A percentile compares a stretch with the other conserved stretches of the same genome.
phyloP scores from a whole-genome alignment of 352 stramenopile genomes.

The Phytophthora cryptogea region DNA sequence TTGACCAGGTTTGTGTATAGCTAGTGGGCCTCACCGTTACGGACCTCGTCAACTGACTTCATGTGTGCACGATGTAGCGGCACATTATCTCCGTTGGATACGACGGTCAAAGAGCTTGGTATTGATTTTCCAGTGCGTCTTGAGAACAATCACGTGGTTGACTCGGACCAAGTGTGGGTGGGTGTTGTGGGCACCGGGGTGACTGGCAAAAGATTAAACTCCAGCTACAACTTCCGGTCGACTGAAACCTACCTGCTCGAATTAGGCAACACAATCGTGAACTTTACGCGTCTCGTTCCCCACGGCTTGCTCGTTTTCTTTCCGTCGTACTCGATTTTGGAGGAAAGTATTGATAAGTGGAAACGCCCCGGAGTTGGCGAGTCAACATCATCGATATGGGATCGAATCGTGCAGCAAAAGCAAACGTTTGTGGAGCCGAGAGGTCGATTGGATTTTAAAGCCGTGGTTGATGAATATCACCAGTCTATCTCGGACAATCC shows the following conservation, averaged over 20 bases:
- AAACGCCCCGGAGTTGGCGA: slow-evolving; percentile 45
- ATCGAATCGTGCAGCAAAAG: slow-evolving; percentile 77
- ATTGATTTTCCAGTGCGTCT: slow-evolving; percentile 96
- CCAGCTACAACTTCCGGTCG: slow-evolving; percentile 94
- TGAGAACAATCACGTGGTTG: slow-evolving; percentile 98
- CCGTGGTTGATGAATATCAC: slow-evolving; percentile 82
- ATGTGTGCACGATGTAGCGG: slow-evolving; percentile 67
- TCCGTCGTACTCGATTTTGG: slow-evolving; percentile 97
- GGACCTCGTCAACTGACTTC: slow-evolving; percentile 3
- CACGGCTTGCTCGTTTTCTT: slow-evolving; percentile 99
- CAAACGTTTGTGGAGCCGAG: slow-evolving; percentile 81
- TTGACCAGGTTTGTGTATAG: slow-evolving; percentile 65
- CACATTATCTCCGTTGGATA: slow-evolving; percentile 97
- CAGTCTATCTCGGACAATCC: slow-evolving; percentile 69
- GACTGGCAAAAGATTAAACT: slow-evolving; percentile 93
- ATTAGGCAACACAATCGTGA: slow-evolving; percentile 96
- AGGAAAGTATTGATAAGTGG: slow-evolving; percentile 86
- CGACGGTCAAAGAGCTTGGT: slow-evolving; percentile 96
- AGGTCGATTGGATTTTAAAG: slow-evolving; percentile 74
- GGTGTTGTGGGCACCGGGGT: slow-evolving; percentile 94
- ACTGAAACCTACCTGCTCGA: slow-evolving; percentile 95
- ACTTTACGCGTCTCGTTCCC: slow-evolving; percentile 93
- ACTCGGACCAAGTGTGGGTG: slow-evolving; percentile 86
- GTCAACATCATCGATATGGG: slow-evolving; percentile 71
- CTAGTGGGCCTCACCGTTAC: no score